Evolutionary conservation across 2,329 filamentous ascomycete species (phyloP), one percentile per base, ranked within the genome.

Genomic region (Hymenoscyphus linearis): DNA sequence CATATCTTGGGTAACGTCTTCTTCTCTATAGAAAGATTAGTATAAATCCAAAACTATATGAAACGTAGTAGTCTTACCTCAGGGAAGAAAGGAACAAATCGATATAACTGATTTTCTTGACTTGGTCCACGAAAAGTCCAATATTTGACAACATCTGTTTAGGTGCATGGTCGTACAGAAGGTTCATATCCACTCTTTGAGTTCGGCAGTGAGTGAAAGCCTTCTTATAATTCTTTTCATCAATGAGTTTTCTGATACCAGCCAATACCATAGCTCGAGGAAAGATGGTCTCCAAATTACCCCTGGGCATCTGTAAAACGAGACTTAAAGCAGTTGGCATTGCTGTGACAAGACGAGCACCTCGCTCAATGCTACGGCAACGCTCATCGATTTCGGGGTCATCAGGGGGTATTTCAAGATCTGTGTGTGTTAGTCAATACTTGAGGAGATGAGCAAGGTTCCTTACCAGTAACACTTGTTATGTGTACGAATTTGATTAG

Each of bases 111-210:
- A 89, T 80, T 65, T 90, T 92, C 68, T 88, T 86, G 47, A 99
- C 80, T 73, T 99, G 93, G 18, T 91, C 86, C 35, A 98, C 79
- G 70, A 99, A 96, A 0, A 90, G 75, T 0, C 81, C 80, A 12
- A 96, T 83, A 66, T 87, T 90, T 3, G 82, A 78, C 73, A 97
- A 81, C 72, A 99, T 97, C 67, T 96, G 90, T 40, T 86, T 81
- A 0, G 93, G 91, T n/a, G 86, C 86, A 75, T 98, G 91, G 71
- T 99, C 95, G 71, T 96, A 93, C 2, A 99, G 79, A 64, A 99
- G 93, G 71, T 99, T 99, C 89, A 98, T 93, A 71, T 99, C 95
- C 0, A 99, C 95, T 67, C 96, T 85, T 73, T 99, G 96, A 25
- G 87, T 93, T 57, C 95, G 86, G 73, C 95, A 98, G 64, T 91